Evolutionary conservation across 1,139 yeast genomes (phyloP), one percentile per base, ranked within the genome.

Genomic region (Petasospora fabianii): DNA sequence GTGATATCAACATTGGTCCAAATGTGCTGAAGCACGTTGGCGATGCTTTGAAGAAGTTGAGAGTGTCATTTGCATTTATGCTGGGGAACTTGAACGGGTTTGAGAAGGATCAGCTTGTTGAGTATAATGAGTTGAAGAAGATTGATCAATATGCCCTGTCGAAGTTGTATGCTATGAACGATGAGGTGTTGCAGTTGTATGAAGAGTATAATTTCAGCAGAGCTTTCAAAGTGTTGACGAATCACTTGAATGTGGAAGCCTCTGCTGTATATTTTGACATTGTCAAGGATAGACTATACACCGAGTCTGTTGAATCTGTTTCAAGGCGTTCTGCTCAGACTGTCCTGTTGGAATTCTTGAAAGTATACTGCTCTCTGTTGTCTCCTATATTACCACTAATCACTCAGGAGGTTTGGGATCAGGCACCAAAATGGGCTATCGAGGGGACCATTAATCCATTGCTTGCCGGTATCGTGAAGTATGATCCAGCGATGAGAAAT

Each of bases 261-360:
- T 86, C 96, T 28, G 77, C 97, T 0, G 69, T 84, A 33, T 92
- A 92, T 60, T 88, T 92, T 60, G 96, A 88, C 55, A 73, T 86
- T 27, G 76, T 84, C 35, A 94, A 92, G 56, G 98, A 92, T 55
- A 69, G 84, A 39, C 69, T 92, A 17, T 92, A 92, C 59, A 84
- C 96, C 0, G 95, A 84, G 48, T 53, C 61, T 0, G 40, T 54
- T 0, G 57, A 60, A 18, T 73, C 84, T 0, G 36, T 54, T 1
- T 71, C 76, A 26, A 74, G 97, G 46, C 68, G 73, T 43, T 73
- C 83, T 4, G 78, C 83, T 4, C 95, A 85, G 58, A 80, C 84
- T 9, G 95, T 84, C 0, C 67, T 94, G 38, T 60, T 66, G 29
- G 75, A 82, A 48, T 66, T 86, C 12, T 64, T 88, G 26, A 69